These are phyloP conservation scores for Nicotiana knightiana DNA, from an alignment of 257 asterid genomes.

Conservation along the genomic window DNA sequence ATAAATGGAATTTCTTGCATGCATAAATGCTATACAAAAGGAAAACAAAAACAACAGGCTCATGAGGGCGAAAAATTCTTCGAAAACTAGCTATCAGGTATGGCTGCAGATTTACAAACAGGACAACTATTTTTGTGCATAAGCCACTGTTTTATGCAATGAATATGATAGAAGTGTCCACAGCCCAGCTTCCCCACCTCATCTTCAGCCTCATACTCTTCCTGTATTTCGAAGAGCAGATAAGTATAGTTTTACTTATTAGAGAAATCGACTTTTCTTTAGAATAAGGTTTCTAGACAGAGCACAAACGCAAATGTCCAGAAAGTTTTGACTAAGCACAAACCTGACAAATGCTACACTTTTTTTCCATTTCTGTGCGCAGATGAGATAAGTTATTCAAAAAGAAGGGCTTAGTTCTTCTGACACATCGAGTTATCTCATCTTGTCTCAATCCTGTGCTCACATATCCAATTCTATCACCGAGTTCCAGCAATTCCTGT, in stretches of 20 bases:
- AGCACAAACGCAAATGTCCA: background rate
- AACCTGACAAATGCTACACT: slow-evolving; percentile 93
- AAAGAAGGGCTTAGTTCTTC: slow-evolving; percentile 35
- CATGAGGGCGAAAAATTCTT: background rate
- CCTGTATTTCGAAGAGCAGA: slow-evolving; percentile 31
- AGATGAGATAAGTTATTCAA: slow-evolving; percentile 24
- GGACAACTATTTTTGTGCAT: slow-evolving; percentile 67
- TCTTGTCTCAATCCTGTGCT: slow-evolving; percentile 78
- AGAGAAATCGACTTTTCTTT: background rate
- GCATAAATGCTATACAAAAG: slow-evolving; percentile 34
- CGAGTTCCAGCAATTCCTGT: slow-evolving; percentile 87
- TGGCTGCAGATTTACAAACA: slow-evolving; percentile 61
- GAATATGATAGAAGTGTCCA: slow-evolving; percentile 65
- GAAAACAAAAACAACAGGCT: background rate
- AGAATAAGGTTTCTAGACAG: background rate
- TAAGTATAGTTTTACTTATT: background rate
- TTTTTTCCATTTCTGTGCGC: slow-evolving; percentile 39
- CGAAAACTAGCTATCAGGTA: background rate
- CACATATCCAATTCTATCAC: slow-evolving; percentile 77
- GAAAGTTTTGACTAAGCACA: background rate
- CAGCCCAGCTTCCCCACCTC: slow-evolving; percentile 70
- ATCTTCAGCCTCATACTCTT: slow-evolving; percentile 62
- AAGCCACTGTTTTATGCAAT: slow-evolving; percentile 84
- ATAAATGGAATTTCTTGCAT: slow-evolving; percentile 26
- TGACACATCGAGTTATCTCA: slow-evolving; percentile 51